Evolutionary conservation across 805 yeast species (phyloP).

Genomic region (Myxozyma neotropica): DNA sequence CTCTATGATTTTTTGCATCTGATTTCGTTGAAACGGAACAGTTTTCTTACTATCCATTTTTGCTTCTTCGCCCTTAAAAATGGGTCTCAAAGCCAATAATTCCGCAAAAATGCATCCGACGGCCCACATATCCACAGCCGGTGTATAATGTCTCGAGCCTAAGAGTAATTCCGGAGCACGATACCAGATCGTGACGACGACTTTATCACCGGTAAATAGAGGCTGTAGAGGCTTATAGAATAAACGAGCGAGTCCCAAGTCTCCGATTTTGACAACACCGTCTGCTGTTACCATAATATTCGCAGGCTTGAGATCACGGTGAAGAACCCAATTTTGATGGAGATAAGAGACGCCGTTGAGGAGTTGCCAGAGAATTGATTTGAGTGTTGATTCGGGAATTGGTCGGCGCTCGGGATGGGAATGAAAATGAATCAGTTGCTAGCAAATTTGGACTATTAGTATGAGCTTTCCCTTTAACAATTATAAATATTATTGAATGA

Average conservation of each 20-base stretch:
- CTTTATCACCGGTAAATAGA: constrained; percentile 53
- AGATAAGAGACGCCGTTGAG: constrained; percentile 86
- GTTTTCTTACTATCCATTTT: constrained; percentile 91
- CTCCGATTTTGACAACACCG: constrained; percentile 95
- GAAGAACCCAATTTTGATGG: constrained; percentile 95
- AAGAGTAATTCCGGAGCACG: constrained; percentile 54
- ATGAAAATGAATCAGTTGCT: constrained; percentile 89
- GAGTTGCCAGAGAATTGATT: constrained; percentile 89
- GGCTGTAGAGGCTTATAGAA: constrained; percentile 56
- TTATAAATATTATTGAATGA: too few relatives aligned
- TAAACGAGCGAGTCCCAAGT: constrained; percentile 63
- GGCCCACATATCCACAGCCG: constrained; percentile 65
- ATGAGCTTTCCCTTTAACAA: too few relatives aligned
- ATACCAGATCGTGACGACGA: constrained; percentile 59
- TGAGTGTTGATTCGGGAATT: constrained; percentile 76
- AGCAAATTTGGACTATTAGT: too few relatives aligned
- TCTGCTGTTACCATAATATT: constrained; percentile 90
- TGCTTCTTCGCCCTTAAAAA: constrained; percentile 97
- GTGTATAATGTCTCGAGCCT: constrained; percentile 46
- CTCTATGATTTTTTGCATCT: constrained; percentile 85
- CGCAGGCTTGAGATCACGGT: constrained; percentile 95
- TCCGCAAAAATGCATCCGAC: constrained; percentile 78
- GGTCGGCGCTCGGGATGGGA: constrained; percentile 82
- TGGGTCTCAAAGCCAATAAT: constrained; percentile 81
- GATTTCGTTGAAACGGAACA: constrained; percentile 93